phyloP scores from a whole-genome alignment of 176 grass and related monocot species.

The Otatea glauca region DNA sequence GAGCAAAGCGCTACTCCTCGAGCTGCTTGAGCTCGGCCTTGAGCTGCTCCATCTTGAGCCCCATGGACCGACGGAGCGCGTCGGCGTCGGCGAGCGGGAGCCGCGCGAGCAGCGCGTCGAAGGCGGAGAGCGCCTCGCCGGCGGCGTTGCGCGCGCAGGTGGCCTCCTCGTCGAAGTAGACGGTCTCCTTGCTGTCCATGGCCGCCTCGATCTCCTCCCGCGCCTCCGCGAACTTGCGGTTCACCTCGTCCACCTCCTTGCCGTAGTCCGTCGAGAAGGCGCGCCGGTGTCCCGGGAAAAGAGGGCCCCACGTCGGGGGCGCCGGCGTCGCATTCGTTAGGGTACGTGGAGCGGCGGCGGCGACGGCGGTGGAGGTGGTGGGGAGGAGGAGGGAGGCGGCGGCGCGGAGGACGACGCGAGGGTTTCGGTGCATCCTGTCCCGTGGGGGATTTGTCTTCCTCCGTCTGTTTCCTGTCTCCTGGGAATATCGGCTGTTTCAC shows the following conservation, averaged over 20 bases:
- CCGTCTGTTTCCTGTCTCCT: too few species aligned
- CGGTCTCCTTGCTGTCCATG: conserved; percentile 93
- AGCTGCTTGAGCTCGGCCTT: conserved; percentile 95
- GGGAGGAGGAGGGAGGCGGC: conserved; percentile 51
- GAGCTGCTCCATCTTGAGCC: conserved; percentile 98
- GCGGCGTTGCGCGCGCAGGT: conserved; percentile 78
- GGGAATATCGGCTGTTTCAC: too few species aligned
- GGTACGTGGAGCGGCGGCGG: not conserved
- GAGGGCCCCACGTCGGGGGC: not conserved
- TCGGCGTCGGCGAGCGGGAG: conserved; percentile 66
- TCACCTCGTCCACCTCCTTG: conserved; percentile 94
- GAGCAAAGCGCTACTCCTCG: conserved; percentile 59
- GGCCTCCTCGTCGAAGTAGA: conserved; percentile 97
- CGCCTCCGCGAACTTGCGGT: conserved; percentile 93
- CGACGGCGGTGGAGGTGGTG: not conserved
- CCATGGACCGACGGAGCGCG: conserved; percentile 83
- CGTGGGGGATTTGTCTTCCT: too few species aligned
- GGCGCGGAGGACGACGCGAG: conserved; percentile 61
- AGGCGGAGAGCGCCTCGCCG: conserved; percentile 54
- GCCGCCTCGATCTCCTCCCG: conserved; percentile 95
- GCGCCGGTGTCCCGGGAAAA: conserved; percentile 2
- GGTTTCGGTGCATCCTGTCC: conserved; percentile 62
- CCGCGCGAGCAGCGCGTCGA: conserved; percentile 74
- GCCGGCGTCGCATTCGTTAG: not conserved
- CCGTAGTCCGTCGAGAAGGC: conserved; percentile 60